Evolutionary conservation across 768 basidiomycete genomes (phyloP).

Genomic region (Pisolithus microcarpus): DNA sequence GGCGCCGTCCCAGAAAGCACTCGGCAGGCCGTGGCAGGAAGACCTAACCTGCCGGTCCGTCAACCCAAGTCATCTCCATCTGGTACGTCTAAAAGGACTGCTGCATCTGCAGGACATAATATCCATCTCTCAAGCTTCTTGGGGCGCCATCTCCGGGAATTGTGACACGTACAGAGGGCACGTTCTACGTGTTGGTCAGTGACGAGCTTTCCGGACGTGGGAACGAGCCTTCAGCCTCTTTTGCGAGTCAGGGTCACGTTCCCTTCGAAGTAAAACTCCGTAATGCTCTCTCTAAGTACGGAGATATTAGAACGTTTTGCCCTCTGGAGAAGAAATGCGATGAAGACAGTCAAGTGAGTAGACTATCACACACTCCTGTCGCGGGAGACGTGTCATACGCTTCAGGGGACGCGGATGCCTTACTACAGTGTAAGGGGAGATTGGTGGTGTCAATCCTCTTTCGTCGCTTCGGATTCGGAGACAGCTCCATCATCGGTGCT

Average conservation of each 20-base stretch:
- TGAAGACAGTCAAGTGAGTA: slow-evolving; percentile 23
- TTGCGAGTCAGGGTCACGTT: slow-evolving; percentile 14
- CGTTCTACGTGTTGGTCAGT: slow-evolving; percentile 43
- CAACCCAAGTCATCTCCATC: slow-evolving; percentile 36
- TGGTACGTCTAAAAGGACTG: slow-evolving; percentile 28
- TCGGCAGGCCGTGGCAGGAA: slow-evolving; percentile 14
- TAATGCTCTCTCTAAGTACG: slow-evolving; percentile 23
- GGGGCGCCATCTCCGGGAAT: slow-evolving; percentile 42
- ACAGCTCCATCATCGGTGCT: slow-evolving; percentile 1
- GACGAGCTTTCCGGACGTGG: slow-evolving; percentile 14
- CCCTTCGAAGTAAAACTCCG: slow-evolving; percentile 24
- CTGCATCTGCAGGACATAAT: slow-evolving; percentile 1
- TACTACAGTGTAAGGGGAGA: neutral
- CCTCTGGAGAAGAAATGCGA: slow-evolving; percentile 20
- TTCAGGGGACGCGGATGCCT: neutral
- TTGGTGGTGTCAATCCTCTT: slow-evolving; percentile 1
- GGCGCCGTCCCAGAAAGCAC: neutral
- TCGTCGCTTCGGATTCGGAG: slow-evolving; percentile 2
- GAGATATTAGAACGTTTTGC: slow-evolving; percentile 25
- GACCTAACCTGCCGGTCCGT: slow-evolving; percentile 39
- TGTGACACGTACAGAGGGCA: slow-evolving; percentile 45
- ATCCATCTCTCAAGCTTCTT: slow-evolving; percentile 36
- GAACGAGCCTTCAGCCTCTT: slow-evolving; percentile 10
- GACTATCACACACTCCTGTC: too few relatives aligned
- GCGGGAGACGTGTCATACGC: neutral